Percentiles rank a stretch among this genome's conserved stretches.
Evolutionary conservation across 1,284 basidiomycete species (phyloP).

Genomic region (Rhodotorula glutinis): DNA sequence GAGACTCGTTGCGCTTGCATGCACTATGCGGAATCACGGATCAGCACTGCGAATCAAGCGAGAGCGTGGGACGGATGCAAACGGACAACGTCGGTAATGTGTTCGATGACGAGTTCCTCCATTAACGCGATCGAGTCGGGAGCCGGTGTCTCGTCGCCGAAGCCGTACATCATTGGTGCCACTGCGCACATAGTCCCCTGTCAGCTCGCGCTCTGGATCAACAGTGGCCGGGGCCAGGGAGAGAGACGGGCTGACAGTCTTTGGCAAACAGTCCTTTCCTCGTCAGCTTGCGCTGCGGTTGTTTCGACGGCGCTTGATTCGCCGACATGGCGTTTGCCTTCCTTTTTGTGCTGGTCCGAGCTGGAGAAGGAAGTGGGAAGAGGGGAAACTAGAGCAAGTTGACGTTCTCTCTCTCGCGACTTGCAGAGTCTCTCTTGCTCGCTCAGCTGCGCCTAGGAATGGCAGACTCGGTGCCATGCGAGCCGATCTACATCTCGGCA

Average conservation of each 20-base stretch:
- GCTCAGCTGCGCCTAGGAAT: background rate
- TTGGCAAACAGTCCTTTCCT: constrained; percentile 35
- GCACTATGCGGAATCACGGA: constrained; percentile 55
- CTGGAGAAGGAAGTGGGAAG: no score
- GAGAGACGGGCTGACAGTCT: constrained; percentile 14
- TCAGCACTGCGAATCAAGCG: background rate
- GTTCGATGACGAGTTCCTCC: constrained; percentile 90
- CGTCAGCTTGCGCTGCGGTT: constrained; percentile 11
- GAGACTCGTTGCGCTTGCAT: constrained; percentile 65
- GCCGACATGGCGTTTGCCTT: constrained; percentile 4
- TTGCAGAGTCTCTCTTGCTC: background rate
- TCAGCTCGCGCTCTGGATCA: no score
- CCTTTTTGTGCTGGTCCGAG: background rate
- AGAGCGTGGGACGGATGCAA: background rate
- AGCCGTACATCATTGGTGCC: constrained; percentile 88
- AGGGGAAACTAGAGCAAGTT: background rate
- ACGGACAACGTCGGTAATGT: constrained; percentile 72
- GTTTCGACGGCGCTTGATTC: background rate
- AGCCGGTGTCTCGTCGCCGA: constrained; percentile 82
- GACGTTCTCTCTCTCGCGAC: background rate
- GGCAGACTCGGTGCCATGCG: background rate
- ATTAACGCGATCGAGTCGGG: constrained; percentile 83
- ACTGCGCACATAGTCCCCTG: constrained; percentile 54
- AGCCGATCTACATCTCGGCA: constrained; percentile 65
- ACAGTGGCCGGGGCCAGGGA: no score